Evolutionary conservation across 2,329 filamentous ascomycete genomes (phyloP), one percentile per base, ranked within the genome.

Genomic region (Sclerotinia spermophila): DNA sequence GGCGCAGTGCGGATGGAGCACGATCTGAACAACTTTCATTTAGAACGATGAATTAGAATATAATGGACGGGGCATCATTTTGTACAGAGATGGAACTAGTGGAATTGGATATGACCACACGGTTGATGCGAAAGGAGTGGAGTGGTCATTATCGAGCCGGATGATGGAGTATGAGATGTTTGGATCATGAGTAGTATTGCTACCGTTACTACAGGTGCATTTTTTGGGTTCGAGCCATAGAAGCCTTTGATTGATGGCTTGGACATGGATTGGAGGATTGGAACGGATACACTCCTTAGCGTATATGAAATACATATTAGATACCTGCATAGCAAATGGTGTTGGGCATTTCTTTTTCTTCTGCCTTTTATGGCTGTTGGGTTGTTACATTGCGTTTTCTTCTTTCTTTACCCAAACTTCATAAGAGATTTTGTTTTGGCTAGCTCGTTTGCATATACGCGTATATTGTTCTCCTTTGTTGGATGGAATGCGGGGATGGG

Each of bases 291-390:
- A 66, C 62, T 53, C 45, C 45, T 61, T 66, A 66, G 45, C 33
- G 45, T 30, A 66, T 66, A 66, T 66, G 62, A 66, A 66, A 66
- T 53, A 55, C 35, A 66, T 30, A 21, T 66, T 66, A 65, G 61
- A 65, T 65, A 65, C 61, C 45, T 65, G 33, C 45, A 65, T 65
- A 40, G 61, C 45, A 65, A 65, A 65, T 53, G 44, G 61, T 65
- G 45, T 53, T 65, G 61, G 44, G 42, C 30, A 7, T 40, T 56
- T 59, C 7, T 27, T 48, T 7, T 21, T 45, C 24, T 17, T 38
- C 21, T 64, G 7, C 13, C 17, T 59, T 40, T 40, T n/a, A 38
- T 35, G 42, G 33, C 44, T 38, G 7, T 44, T 51, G 44, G 30
- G 24, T 48, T 27, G 42, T 48, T 48, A 13, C 33, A 7, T 17